Base-by-base conservation (phyloP, 305 asterid species). In the Fraxinus xanthoxyloides region DNA sequence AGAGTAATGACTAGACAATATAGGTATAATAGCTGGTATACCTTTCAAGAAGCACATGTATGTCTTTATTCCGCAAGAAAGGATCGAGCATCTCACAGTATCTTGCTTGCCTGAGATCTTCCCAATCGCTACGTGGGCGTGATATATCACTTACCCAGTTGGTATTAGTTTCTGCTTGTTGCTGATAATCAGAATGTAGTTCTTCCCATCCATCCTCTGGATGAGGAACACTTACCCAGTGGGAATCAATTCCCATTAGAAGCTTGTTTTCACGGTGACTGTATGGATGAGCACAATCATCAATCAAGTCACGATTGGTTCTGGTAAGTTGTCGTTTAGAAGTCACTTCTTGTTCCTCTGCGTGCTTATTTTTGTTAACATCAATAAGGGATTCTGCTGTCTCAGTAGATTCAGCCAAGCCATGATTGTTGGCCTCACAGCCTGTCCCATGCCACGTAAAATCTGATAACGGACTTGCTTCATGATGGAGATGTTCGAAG, bases 81-180 rank as follows among this genome's bases (percentile, higher is more conserved):
- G 94, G 97, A 87, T 94, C 94, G 35, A 91, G 97, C 99, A 95
- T 95, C 89, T 95, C 99, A 80, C 89, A 94, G 82, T 95, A 94
- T 84, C 99, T 92, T 80, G 80, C 96, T 88, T 91, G 93, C 79
- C 99, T 94, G 75, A 95, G 94, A 84, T 65, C 90, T 85, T 95
- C 98, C 99, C 99, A 95, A 77, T 92, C 90, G 46, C 97, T 88
- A 10, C 95, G 94, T 15, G 99, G 99, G 72, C 99, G 97, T 30
- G 99, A 92, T 26, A 95, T 90, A 85, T 92, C 93, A 59, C 73
- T 87, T 78, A 92, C 88, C 99, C 99, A 95, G 81, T 93, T 95
- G 28, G 69, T 87, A 69, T 81, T 81, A 84, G 19, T 80, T 46
- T 72, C 88, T 75, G 54, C 83, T 76, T 82, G 84, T 59, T 84